Conservation (phyloP, 768 basidiomycete species). For the Boletus edulis region DNA sequence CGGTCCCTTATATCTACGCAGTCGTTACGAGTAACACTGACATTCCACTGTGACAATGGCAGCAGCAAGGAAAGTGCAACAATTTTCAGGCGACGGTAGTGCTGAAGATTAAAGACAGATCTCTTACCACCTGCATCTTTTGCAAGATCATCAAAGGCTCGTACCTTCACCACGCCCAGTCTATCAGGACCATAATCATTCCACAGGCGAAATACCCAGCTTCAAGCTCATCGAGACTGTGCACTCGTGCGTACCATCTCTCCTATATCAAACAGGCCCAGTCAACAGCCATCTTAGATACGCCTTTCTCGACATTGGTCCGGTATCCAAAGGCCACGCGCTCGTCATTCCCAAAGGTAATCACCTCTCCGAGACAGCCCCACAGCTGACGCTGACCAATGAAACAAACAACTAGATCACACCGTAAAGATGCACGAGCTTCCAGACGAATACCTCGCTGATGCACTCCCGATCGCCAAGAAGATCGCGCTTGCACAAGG, state of each 20-base stretch:
- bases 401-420: slow-evolving; percentile 57
- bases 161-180: background rate
- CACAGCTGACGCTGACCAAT: background rate
- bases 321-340: slow-evolving; percentile 86
- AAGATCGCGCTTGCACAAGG: slow-evolving; percentile 81
- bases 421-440: slow-evolving; percentile 82
- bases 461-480: slow-evolving; percentile 79
- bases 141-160: slow-evolving; percentile 93
- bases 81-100: accelerated
- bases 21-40: too few species aligned
- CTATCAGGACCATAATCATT: background rate
- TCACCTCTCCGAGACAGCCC: background rate
- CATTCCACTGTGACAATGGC: slow-evolving; percentile 5
- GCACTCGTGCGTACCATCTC: slow-evolving; percentile 48
- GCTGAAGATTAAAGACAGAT: slow-evolving; percentile 34
- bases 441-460: slow-evolving; percentile 79
- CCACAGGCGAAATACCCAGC: slow-evolving; percentile 82
- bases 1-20: too few species aligned
- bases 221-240: slow-evolving; percentile 81
- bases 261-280: background rate
- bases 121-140: slow-evolving; percentile 74
- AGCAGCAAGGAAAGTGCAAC: slow-evolving; percentile 18
- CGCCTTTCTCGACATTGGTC: slow-evolving; percentile 92
- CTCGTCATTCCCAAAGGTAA: slow-evolving; percentile 92
- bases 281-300: slow-evolving; percentile 39